These are phyloP conservation scores for Neonectria neomacrospora DNA, from an alignment of 2,329 filamentous ascomycete species.

Conservation along the genomic window DNA sequence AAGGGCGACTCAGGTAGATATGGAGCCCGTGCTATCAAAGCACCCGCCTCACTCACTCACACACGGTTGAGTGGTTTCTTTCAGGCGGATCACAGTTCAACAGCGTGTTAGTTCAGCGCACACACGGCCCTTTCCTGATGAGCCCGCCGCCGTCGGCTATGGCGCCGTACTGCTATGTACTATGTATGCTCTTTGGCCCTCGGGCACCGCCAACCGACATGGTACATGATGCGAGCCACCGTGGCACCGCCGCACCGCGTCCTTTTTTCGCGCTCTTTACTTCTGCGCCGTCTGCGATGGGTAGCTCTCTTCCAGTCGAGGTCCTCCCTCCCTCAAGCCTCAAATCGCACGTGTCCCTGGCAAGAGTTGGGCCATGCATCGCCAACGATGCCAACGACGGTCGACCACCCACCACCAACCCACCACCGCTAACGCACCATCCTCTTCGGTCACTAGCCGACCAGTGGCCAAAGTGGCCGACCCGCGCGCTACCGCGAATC, in stretches of 20 bases:
- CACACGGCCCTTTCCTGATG: not conserved
- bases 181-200: not conserved
- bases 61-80: not conserved
- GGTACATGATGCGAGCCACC: conserved; percentile 27
- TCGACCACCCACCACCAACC: conserved; percentile 29
- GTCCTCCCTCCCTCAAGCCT: not conserved
- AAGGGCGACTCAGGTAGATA: not conserved
- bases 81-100: not conserved
- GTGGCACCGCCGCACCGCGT: conserved; percentile 15
- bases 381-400: conserved; percentile 18
- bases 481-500: conserved; percentile 40
- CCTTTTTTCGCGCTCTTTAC: conserved; percentile 12
- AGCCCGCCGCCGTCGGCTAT: conserved; percentile 11
- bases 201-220: conserved; percentile 10
- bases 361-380: conserved; percentile 28
- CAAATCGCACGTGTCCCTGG: conserved; percentile 11
- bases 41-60: no score
- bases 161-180: no score
- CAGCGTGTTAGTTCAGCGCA: not conserved
- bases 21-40: no score
- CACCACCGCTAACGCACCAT: conserved; percentile 19
- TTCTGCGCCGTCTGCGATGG: not conserved
- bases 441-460: conserved; percentile 26
- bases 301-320: not conserved
- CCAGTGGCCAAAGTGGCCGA: conserved; percentile 22